Conservation (phyloP, 495 filamentous ascomycete species). For the Entonaema liquescens region DNA sequence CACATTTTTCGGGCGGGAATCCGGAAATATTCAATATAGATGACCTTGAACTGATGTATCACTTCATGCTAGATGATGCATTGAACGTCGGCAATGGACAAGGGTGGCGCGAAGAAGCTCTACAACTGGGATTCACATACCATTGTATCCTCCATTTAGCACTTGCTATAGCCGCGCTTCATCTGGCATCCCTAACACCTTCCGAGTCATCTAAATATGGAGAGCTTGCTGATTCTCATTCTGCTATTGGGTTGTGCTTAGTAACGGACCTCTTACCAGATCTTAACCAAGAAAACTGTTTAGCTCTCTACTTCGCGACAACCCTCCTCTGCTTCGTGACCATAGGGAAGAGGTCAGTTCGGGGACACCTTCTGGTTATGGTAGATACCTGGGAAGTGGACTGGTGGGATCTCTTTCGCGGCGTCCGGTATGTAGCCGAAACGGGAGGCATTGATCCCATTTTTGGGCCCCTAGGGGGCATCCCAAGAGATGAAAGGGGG, state of each 20-base stretch:
- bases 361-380: background rate
- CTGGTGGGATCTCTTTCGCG: background rate
- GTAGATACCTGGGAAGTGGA: background rate
- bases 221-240: background rate
- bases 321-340: background rate
- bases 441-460: background rate
- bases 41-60: conserved; percentile 49
- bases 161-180: conserved; percentile 7
- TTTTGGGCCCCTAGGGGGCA: too few species aligned
- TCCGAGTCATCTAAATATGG: background rate
- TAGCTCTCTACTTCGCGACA: conserved; percentile 24
- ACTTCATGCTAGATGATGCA: conserved; percentile 38
- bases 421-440: background rate
- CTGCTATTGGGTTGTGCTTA: background rate
- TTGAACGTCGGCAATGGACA: background rate
- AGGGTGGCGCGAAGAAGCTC: conserved; percentile 3
- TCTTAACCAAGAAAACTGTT: conserved; percentile 6
- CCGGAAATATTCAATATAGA: conserved; percentile 35
- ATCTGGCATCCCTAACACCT: background rate
- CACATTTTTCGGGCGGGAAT: background rate
- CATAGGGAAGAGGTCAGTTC: background rate
- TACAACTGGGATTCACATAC: background rate
- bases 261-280: background rate
- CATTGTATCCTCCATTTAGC: conserved; percentile 5
- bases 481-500: too few species aligned